Evolutionary conservation across 352 stramenopile species (phyloP).

Genomic region (Phytophthora meadii): DNA sequence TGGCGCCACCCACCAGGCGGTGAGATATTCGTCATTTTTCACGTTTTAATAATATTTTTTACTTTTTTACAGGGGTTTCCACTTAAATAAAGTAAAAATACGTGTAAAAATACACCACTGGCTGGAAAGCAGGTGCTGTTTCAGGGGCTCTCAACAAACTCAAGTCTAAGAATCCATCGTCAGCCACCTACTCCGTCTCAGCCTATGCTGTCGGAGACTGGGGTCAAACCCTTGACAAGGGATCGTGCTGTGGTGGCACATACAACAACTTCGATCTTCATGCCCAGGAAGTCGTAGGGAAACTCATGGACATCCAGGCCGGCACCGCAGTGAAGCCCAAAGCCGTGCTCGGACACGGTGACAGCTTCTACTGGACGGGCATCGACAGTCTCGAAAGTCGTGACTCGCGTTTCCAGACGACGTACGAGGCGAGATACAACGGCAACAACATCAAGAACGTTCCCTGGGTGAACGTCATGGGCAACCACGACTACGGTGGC

Average conservation of each 20-base stretch:
- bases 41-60: no score
- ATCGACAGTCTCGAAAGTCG: conserved; percentile 19
- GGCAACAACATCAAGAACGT: conserved; percentile 20
- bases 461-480: conserved; percentile 19
- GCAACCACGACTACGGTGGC: conserved; percentile 23
- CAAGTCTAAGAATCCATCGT: neutral
- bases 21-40: no score
- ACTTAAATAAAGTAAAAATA: no score
- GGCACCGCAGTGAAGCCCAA: conserved; percentile 48
- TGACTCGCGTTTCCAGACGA: conserved; percentile 15
- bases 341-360: conserved; percentile 11
- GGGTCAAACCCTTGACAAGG: conserved; percentile 36
- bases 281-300: conserved; percentile 37
- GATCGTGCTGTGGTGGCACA: conserved; percentile 42
- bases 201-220: conserved; percentile 48
- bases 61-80: no score
- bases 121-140: neutral
- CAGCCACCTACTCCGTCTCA: conserved; percentile 1
- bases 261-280: conserved; percentile 41
- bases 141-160: neutral
- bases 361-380: conserved; percentile 24
- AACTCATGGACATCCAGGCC: conserved; percentile 42
- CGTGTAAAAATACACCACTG: no score
- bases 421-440: conserved; percentile 8
- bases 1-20: no score